Percentiles rank a stretch among this genome's conserved stretches.
Evolutionary conservation across 1,139 yeast species (phyloP).

Genomic region (Insectozyma bohioensis): DNA sequence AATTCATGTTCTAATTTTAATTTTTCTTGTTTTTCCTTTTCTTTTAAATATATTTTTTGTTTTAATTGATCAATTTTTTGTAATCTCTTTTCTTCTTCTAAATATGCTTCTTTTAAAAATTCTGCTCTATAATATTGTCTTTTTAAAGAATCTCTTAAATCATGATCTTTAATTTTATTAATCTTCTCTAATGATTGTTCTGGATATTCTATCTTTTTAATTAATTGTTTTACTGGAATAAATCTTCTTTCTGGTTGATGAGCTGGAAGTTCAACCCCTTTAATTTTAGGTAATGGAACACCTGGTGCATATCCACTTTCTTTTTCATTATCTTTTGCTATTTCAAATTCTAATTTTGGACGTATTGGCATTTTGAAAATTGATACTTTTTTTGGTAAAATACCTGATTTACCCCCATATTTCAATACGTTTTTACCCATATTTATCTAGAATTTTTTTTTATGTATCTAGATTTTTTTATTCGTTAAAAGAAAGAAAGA

Average conservation of each 20-base stretch:
- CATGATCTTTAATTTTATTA: slow-evolving; percentile 30
- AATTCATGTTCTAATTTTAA: slow-evolving; percentile 39
- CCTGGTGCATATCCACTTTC: slow-evolving; percentile 75
- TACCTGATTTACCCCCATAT: slow-evolving; percentile 74
- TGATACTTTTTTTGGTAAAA: slow-evolving; percentile 75
- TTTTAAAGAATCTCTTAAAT: slow-evolving; percentile 54
- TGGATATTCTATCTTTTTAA: slow-evolving; percentile 51
- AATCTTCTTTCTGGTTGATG: slow-evolving; percentile 51
- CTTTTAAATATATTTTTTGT: slow-evolving; percentile 17
- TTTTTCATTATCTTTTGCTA: slow-evolving; percentile 41
- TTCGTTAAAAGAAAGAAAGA: slow-evolving; percentile 1
- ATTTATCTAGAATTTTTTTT: neutral
- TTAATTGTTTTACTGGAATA: slow-evolving; percentile 58
- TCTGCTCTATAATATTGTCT: slow-evolving; percentile 72
- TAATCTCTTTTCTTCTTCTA: slow-evolving; percentile 57
- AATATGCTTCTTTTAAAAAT: slow-evolving; percentile 66
- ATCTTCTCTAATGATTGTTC: slow-evolving; percentile 30
- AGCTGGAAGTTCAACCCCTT: slow-evolving; percentile 29
- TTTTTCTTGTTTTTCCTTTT: slow-evolving; percentile 25
- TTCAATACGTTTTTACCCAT: slow-evolving; percentile 55
- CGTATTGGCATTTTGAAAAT: slow-evolving; percentile 65
- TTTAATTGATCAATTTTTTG: slow-evolving; percentile 38
- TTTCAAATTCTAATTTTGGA: slow-evolving; percentile 41
- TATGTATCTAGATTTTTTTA: neutral
- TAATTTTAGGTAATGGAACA: slow-evolving; percentile 67